Conservation (phyloP, 2,329 filamentous ascomycete species). For the Stachybotrys elegans region DNA sequence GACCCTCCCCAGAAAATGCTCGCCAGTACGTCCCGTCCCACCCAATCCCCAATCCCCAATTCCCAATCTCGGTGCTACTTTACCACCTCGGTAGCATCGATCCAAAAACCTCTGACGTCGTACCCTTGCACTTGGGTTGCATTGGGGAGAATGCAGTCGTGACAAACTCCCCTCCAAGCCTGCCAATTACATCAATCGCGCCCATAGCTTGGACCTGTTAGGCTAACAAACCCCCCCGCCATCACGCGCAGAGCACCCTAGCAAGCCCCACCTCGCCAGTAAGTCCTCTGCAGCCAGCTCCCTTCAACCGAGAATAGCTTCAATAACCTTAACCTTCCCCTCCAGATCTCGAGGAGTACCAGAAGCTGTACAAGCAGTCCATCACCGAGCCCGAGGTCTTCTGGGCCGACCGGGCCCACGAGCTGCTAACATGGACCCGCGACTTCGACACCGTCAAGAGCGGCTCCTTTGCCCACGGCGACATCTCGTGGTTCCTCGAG, state of each 20-base stretch:
- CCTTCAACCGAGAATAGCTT: not conserved
- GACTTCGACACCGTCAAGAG: constrained; percentile 87
- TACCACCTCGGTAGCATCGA: no score
- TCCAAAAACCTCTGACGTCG: no score
- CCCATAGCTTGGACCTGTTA: no score
- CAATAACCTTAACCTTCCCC: constrained; percentile 13
- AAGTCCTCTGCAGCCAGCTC: constrained; percentile 28
- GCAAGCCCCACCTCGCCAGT: constrained; percentile 63
- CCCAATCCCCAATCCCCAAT: constrained; percentile 8
- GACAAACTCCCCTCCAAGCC: no score
- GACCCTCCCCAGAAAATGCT: constrained; percentile 64
- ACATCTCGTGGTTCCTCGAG: constrained; percentile 92
- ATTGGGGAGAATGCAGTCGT: no score
- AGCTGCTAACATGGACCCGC: constrained; percentile 82
- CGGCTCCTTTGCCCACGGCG: constrained; percentile 72
- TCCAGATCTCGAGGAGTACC: constrained; percentile 60
- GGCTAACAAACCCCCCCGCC: no score
- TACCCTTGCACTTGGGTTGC: no score
- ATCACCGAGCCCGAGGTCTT: constrained; percentile 86
- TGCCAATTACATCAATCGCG: no score
- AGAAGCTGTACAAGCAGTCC: constrained; percentile 71
- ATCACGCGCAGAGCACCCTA: constrained; percentile 55
- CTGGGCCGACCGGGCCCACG: constrained; percentile 81
- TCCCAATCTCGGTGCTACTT: constrained; percentile 7
- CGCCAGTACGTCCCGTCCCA: constrained; percentile 48